Evolutionary conservation across 768 basidiomycete genomes (phyloP), one percentile per base, ranked within the genome.

Genomic region (Russula compacta): DNA sequence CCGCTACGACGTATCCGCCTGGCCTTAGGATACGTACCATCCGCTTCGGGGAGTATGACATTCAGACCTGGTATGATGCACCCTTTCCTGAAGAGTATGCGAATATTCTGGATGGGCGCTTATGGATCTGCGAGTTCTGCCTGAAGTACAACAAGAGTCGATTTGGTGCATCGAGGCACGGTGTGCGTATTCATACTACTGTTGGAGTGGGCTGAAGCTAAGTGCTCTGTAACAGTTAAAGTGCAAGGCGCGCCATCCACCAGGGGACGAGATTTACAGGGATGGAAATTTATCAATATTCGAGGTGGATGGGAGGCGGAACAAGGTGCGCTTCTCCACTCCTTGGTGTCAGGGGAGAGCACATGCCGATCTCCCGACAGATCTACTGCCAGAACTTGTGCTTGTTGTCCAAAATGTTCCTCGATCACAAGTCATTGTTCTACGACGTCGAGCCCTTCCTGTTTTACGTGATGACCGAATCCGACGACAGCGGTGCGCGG

Each of bases 371-470:
- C 50, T 38, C 14, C 14, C 24, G 53, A 15, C 70, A 92, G 90
- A 98, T 98, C 69, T 99, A 98, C 73, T 98, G 97, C 72, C 97
- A 99, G 72, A 98, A 99, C 73, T 81, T 99, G 32, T 98, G 95
- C 73, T 79, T 98, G 61, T 80, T 98, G 42, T 95, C 95, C 60
- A 98, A 97, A 74, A 98, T 98, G 95, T 98, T 98, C 74, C 82
- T 98, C 67, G 93, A 98, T 72, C 94, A 97, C 77, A 98, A 98
- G 73, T 98, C 95, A 17, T 83, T 98, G 53, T 98, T 98, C 74
- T 98, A 98, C 76, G 95, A 98, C 74, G 95, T 98, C 66, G 97
- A 99, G 73, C 97, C 97, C 0, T 99, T 99, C 74, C 77, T 99
- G 49, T 99, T 99, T 76, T 99, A 99, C 73, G 95, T 99, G 65